A percentile compares a stretch with the other conserved stretches of the same genome.
Conservation (phyloP, 257 asterid genomes). For the Salvia rosmarinus region DNA sequence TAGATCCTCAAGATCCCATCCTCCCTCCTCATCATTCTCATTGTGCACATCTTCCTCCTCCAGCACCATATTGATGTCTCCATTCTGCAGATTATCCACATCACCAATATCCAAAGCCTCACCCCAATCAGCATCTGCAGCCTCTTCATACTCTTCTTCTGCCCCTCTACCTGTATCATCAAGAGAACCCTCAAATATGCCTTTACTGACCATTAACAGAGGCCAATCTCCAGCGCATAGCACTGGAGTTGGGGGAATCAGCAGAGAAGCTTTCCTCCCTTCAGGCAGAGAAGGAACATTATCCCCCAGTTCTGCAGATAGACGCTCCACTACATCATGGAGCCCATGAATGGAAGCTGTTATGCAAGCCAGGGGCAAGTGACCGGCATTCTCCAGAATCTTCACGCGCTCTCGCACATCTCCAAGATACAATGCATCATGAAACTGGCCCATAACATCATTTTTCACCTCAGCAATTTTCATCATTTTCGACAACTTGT, state of each 20-base stretch:
- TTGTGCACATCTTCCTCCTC: constrained; percentile 58
- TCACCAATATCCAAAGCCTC: constrained; percentile 67
- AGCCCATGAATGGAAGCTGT: constrained; percentile 82
- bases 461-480: constrained; percentile 88
- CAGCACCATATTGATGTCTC: constrained; percentile 46
- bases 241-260: constrained; percentile 82
- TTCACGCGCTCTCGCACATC: constrained; percentile 82
- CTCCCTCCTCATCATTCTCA: constrained; percentile 74
- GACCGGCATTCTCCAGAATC: constrained; percentile 77
- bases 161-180: constrained; percentile 53
- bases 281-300: constrained; percentile 65
- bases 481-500: constrained; percentile 88
- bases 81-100: constrained; percentile 59
- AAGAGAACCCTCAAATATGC: constrained; percentile 82
- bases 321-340: constrained; percentile 60
- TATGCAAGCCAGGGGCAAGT: constrained; percentile 76
- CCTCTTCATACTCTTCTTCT: constrained; percentile 63
- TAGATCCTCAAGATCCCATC: constrained; percentile 96
- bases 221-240: constrained; percentile 93
- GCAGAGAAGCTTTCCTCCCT: constrained; percentile 56
- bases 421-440: constrained; percentile 86
- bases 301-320: constrained; percentile 68
- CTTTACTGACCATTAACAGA: constrained; percentile 78
- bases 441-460: constrained; percentile 97
- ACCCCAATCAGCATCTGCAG: constrained; percentile 74